phyloP scores from a whole-genome alignment of 768 basidiomycete species.

The Steccherinum ochraceum region DNA sequence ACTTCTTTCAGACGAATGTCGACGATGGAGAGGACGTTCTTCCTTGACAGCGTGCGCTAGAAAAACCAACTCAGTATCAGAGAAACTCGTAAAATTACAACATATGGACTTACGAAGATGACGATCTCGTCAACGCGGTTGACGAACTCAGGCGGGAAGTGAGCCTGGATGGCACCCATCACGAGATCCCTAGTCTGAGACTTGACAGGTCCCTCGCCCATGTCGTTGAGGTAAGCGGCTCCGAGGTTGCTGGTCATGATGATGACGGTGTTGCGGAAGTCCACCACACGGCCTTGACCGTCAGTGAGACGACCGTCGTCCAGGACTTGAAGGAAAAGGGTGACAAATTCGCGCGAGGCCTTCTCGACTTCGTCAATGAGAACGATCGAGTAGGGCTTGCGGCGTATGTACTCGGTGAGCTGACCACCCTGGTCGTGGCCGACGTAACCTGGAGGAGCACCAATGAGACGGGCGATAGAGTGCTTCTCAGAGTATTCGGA shows the following conservation, averaged over 20 bases:
- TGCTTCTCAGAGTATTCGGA: slow-evolving; percentile 90
- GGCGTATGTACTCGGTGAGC: slow-evolving; percentile 87
- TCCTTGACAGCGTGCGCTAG: slow-evolving; percentile 73
- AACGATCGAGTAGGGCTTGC: slow-evolving; percentile 85
- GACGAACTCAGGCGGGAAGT: slow-evolving; percentile 91
- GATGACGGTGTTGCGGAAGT: slow-evolving; percentile 89
- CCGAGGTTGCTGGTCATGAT: slow-evolving; percentile 95
- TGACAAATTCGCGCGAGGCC: slow-evolving; percentile 71
- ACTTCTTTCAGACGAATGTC: slow-evolving; percentile 84
- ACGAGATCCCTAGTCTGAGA: slow-evolving; percentile 58
- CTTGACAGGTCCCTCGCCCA: slow-evolving; percentile 64
- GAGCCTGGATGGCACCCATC: slow-evolving; percentile 70
- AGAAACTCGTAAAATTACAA: slow-evolving; percentile 11
- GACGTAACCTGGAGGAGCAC: slow-evolving; percentile 83
- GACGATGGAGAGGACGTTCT: slow-evolving; percentile 79
- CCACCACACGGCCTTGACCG: slow-evolving; percentile 83
- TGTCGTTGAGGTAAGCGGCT: slow-evolving; percentile 67
- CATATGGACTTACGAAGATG: slow-evolving; percentile 51
- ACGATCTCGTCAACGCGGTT: slow-evolving; percentile 87
- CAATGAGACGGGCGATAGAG: slow-evolving; percentile 64
- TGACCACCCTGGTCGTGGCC: slow-evolving; percentile 89
- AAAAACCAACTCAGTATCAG: slow-evolving; percentile 26
- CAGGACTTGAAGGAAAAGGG: slow-evolving; percentile 75
- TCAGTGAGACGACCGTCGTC: slow-evolving; percentile 92
- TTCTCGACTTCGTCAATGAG: slow-evolving; percentile 91